These are phyloP conservation scores for Tirmania nivea DNA, from an alignment of 495 filamentous ascomycete species.

Conservation along the genomic window DNA sequence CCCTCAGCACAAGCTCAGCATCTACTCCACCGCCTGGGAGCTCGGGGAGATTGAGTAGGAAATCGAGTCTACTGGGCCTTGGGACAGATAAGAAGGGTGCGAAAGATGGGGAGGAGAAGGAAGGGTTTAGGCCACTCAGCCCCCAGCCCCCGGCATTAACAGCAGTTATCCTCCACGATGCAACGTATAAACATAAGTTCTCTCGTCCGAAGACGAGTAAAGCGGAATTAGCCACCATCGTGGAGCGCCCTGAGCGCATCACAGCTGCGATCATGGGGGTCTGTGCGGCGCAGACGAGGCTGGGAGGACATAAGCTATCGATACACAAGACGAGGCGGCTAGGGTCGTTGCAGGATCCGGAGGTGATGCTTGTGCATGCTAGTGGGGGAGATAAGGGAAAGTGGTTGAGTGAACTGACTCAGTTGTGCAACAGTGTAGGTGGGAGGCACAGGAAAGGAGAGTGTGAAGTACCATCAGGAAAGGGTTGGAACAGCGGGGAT, in stretches of 20 bases:
- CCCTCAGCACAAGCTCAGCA: constrained; percentile 3
- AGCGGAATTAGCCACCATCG: constrained; percentile 45
- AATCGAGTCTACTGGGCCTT: constrained; percentile 3
- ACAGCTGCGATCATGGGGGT: constrained; percentile 65
- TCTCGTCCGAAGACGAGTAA: constrained; percentile 56
- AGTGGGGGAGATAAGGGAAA: constrained; percentile 19
- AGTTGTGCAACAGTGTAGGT: constrained; percentile 31
- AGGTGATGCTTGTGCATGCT: constrained; percentile 29
- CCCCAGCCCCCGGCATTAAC: constrained; percentile 32
- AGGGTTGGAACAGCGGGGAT: constrained; percentile 14
- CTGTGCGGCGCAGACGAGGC: constrained; percentile 65
- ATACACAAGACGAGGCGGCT: constrained; percentile 12
- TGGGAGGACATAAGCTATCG: constrained; percentile 39
- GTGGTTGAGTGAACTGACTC: constrained; percentile 29
- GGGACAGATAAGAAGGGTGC: not conserved
- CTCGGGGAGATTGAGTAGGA: not conserved
- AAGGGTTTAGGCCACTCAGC: not conserved
- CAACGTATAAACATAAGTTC: constrained; percentile 80
- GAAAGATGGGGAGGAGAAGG: not conserved
- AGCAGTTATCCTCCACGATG: constrained; percentile 69
- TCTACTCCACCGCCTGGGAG: constrained; percentile 2
- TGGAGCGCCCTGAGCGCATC: constrained; percentile 81
- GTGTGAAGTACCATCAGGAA: constrained; percentile 11
- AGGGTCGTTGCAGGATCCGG: constrained; percentile 14
- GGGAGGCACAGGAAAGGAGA: constrained; percentile 43